These are phyloP conservation scores for Sonneratia caseolaris DNA, from an alignment of 345 rosid genomes.

Conservation along the genomic window DNA sequence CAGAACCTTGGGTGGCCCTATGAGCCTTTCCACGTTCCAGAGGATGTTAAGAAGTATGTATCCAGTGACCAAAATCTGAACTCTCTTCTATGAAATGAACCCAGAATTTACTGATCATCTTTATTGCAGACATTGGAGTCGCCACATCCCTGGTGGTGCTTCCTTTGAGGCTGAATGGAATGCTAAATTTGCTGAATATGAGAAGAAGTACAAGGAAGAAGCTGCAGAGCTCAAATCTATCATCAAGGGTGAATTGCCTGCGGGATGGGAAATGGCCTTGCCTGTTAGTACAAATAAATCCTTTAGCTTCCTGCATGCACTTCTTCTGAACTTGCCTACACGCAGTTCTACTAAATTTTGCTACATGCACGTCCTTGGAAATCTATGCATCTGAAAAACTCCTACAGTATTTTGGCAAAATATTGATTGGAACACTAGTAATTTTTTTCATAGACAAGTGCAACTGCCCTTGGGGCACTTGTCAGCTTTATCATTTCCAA, in stretches of 20 bases:
- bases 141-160: conserved; percentile 64
- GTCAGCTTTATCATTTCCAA: neutral
- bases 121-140: conserved; percentile 84
- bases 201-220: conserved; percentile 80
- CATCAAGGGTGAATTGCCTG: conserved; percentile 66
- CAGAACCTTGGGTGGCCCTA: conserved; percentile 89
- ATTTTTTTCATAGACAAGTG: no score
- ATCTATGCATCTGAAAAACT: neutral
- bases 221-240: conserved; percentile 88
- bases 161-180: conserved; percentile 85
- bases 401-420: neutral
- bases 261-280: conserved; percentile 92
- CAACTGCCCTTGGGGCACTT: neutral
- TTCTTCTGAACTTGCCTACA: neutral
- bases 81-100: neutral
- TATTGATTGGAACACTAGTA: no score
- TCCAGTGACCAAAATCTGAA: neutral
- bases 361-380: neutral
- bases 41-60: conserved; percentile 76
- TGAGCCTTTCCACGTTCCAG: conserved; percentile 95
- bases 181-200: conserved; percentile 71
- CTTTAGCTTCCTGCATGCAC: neutral
- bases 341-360: no score
- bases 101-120: conserved; percentile 5
- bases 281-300: conserved; percentile 42